Base-by-base conservation (phyloP, 1,139 yeast species). In the Hansenula anomala region DNA sequence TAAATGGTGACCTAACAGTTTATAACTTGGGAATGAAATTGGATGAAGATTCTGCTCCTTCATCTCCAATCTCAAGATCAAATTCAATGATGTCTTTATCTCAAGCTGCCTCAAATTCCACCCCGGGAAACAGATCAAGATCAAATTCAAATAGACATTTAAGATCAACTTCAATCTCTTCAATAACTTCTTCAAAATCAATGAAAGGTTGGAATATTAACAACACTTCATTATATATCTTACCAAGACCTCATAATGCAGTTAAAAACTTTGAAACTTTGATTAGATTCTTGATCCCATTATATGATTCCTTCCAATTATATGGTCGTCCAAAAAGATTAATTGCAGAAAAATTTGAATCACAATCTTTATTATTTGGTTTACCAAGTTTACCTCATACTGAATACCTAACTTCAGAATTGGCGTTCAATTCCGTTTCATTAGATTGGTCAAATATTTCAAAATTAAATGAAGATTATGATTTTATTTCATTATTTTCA, bases 241-340 rank as follows among this genome's bases (percentile, higher is more conserved):
- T 87, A 85, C 95, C 96, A 13, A 92, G 85, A 54, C 77, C 69
- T 48, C 95, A 85, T 58, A 79, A 87, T 13, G 77, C 90, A n/a
- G 94, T 87, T 24, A 84, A 86, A 2, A 92, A 92, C 4, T 86
- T 77, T 59, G 95, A 87, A 59, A 86, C 94, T 6, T 68, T 87
- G 57, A 85, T 87, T 41, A 66, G 96, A 42, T 81, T 82, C 50
- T 61, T 87, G 47, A 69, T 87, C 6, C 96, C 96, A 0, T 61
- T 82, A 15, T 68, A 81, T 56, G 95, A 87, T 56, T 71, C 87
- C 2, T 87, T 85, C 63, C 81, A 82, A 33, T 67, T 87, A 28
- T 87, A 87, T 54, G 96, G 96, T 25, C 73, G 96, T 39, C 96
- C 96, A 4, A 71, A 74, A 49, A 67, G 86, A 38, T 69, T 87